A percentile compares a stretch with the other conserved stretches of the same genome.
These are phyloP conservation scores for Polyplosphaeria fusca DNA, from an alignment of 495 filamentous ascomycete genomes.

Conservation along the genomic window DNA sequence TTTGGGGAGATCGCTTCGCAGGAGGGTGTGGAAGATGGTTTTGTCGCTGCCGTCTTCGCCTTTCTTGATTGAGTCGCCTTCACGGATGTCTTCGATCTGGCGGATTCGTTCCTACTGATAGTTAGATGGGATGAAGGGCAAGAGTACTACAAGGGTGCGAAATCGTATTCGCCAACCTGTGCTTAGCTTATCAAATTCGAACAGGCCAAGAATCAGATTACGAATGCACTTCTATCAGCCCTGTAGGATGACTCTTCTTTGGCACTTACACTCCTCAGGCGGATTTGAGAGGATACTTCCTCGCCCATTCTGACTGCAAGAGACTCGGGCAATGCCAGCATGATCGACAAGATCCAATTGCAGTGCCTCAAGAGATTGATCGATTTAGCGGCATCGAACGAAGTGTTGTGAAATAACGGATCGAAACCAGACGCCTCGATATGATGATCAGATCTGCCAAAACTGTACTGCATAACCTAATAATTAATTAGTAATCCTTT, in stretches of 20 bases:
- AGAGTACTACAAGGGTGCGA: too few species aligned
- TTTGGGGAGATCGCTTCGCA: constrained; percentile 15
- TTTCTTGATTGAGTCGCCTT: constrained; percentile 23
- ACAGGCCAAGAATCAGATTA: too few species aligned
- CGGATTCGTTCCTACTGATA: neutral
- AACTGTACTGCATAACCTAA: constrained; percentile 22
- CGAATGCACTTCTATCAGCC: neutral
- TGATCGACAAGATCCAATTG: constrained; percentile 15
- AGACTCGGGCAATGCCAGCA: constrained; percentile 20
- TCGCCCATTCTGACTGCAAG: neutral
- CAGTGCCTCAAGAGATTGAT: constrained; percentile 8
- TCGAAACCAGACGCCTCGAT: constrained; percentile 17
- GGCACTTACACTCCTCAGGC: constrained; percentile 4
- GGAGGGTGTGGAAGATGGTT: constrained; percentile 20
- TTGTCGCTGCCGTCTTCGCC: neutral
- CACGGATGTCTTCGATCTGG: constrained; percentile 14
- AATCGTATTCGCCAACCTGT: too few species aligned
- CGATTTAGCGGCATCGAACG: constrained; percentile 16
- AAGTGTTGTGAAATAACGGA: constrained; percentile 13
- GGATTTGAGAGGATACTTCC: constrained; percentile 4
- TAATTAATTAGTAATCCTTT: neutral
- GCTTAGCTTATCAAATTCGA: too few species aligned
- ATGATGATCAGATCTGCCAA: constrained; percentile 18
- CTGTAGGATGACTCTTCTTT: neutral
- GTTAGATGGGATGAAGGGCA: too few species aligned